phyloP scores from a whole-genome alignment of 2,329 filamentous ascomycete species.

The Colletotrichum spaethianum region DNA sequence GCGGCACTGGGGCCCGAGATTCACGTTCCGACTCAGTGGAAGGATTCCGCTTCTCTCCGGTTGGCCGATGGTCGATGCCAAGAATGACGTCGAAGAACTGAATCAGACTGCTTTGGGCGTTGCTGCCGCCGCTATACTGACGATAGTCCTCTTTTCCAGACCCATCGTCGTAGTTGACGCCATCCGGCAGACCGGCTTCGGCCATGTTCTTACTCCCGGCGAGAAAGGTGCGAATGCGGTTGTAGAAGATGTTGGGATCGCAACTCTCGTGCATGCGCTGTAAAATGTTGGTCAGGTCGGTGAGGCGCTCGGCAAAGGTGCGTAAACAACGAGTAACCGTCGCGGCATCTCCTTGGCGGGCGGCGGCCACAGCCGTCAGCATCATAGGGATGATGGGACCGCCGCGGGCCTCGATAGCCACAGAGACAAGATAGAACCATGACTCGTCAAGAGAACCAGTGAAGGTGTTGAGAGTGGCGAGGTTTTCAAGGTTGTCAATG shows the following conservation, averaged over 20 bases:
- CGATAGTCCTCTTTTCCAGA: constrained; percentile 78
- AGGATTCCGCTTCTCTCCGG: constrained; percentile 75
- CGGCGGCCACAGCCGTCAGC: constrained; percentile 88
- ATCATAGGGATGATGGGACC: constrained; percentile 90
- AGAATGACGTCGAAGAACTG: constrained; percentile 97
- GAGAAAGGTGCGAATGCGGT: constrained; percentile 95
- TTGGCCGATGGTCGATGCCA: constrained; percentile 90
- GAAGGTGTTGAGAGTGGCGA: constrained; percentile 90
- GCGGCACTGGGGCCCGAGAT: constrained; percentile 52
- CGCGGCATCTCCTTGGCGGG: constrained; percentile 76
- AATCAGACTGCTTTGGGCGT: constrained; percentile 95
- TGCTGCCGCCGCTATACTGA: constrained; percentile 94
- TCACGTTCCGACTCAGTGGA: constrained; percentile 63
- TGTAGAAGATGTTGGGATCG: constrained; percentile 94
- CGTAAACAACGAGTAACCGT: constrained; percentile 84
- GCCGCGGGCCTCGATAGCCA: constrained; percentile 94
- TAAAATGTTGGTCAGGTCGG: constrained; percentile 84
- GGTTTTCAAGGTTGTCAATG: constrained; percentile 87
- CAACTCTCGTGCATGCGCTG: constrained; percentile 96
- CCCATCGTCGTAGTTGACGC: constrained; percentile 89
- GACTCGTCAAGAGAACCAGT: constrained; percentile 96
- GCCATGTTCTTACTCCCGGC: constrained; percentile 98
- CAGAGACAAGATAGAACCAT: constrained; percentile 97
- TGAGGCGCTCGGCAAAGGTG: constrained; percentile 87
- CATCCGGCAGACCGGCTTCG: constrained; percentile 89